phyloP scores from a whole-genome alignment of 23 red algal genomes.

The Gracilaria caudata region DNA sequence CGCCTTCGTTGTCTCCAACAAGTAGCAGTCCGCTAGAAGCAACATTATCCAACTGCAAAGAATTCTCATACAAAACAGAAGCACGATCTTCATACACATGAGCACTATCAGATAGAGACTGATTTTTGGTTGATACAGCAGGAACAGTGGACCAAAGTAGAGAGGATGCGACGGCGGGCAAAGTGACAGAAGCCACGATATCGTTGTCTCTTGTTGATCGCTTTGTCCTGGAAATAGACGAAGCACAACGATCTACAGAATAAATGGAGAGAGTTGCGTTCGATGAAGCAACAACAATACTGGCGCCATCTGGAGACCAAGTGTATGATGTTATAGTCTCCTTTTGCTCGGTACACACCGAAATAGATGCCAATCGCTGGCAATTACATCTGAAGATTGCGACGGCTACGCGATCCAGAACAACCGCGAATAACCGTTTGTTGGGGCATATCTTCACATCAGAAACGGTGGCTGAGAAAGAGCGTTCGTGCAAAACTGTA shows the following conservation, averaged over 20 bases:
- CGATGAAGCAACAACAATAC: constrained; percentile 46
- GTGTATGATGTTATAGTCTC: constrained; percentile 36
- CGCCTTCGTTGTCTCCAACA: constrained; percentile 51
- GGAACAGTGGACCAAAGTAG: constrained; percentile 9
- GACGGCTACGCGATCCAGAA: constrained; percentile 51
- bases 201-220: constrained; percentile 32
- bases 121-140: not conserved
- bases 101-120: not conserved
- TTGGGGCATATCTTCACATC: constrained; percentile 48
- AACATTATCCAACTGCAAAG: not conserved
- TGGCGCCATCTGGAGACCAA: constrained; percentile 64
- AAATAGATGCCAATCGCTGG: constrained; percentile 61
- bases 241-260: constrained; percentile 49
- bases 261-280: constrained; percentile 20
- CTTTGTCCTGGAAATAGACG: constrained; percentile 18
- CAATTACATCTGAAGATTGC: constrained; percentile 53
- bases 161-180: not conserved
- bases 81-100: constrained; percentile 34
- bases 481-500: constrained; percentile 54
- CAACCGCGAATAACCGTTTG: constrained; percentile 44
- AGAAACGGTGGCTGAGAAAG: constrained; percentile 37
- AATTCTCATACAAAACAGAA: not conserved
- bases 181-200: constrained; percentile 25
- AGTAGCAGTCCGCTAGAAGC: constrained; percentile 16
- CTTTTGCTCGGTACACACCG: constrained; percentile 17